Evolutionary conservation across 2,329 filamentous ascomycete genomes (phyloP), one percentile per base, ranked within the genome.

Genomic region (Ustilaginoidea virens): DNA sequence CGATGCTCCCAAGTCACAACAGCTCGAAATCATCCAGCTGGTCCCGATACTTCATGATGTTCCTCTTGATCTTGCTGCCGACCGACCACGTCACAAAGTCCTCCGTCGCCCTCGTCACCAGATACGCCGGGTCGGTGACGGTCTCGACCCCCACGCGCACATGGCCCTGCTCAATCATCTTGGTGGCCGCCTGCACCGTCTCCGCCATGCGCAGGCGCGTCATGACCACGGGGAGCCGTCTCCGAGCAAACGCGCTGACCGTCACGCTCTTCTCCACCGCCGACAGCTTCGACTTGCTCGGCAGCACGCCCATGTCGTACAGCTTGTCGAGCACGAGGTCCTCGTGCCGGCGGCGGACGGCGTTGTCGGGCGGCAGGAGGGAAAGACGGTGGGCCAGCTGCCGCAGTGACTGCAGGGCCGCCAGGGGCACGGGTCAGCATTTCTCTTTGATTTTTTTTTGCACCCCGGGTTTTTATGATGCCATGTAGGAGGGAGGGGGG

Each of bases 1-100:
- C 14, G 12, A 9, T 17, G 12, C n/a, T 25, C 13, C 14, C 14
- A 20, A 20, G 11, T 20, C 19, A 20, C 44, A 92, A 59, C 48
- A 94, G 59, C 59, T 96, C 87, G 48, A 92, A 96, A 56, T 96
- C 87, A 56, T 96, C 87, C 56, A 94, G 56, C 62, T 92, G 82
- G 55, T 94, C 85, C 43, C 83, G 74, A 52, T 94, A 96, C 56
- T 81, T 82, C 71, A 93, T 76, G 39, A 94, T 92, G 49, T 85
- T 90, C 49, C 80, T 71, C 77, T 92, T 93, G 53, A 96, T 86
- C 79, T 94, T 94, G 55, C 82, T 92, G 35, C 82, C 83, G 45
- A 92, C 81, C 7, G 87, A 78, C 87, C 87, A 96, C 1, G 87
- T 94, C 12, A 96, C 80, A 51, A 92, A 93, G 56, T 96, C 87